These are phyloP conservation scores for Amanita pseudoporphyria DNA, from an alignment of 768 basidiomycete genomes.

Conservation along the genomic window DNA sequence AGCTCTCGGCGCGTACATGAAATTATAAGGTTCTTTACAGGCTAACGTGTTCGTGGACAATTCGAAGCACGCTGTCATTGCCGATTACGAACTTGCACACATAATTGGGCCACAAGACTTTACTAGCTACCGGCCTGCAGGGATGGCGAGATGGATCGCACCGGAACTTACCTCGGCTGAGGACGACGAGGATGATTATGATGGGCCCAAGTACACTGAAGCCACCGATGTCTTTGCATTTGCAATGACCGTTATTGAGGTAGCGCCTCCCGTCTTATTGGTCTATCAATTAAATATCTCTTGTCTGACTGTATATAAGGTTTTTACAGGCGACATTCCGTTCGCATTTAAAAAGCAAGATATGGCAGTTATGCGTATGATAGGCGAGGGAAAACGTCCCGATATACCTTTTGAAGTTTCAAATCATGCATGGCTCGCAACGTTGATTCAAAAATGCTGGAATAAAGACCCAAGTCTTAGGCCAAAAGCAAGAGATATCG, in stretches of 20 bases:
- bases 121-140: conserved; percentile 16
- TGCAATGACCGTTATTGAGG: conserved; percentile 22
- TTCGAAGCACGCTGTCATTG: conserved; percentile 14
- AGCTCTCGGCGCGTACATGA: background rate
- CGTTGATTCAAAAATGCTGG: background rate
- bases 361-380: background rate
- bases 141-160: conserved; percentile 21
- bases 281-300: background rate
- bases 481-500: background rate
- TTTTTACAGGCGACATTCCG: background rate
- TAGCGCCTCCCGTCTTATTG: conserved; percentile 1
- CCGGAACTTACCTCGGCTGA: conserved; percentile 21
- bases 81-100: conserved; percentile 20
- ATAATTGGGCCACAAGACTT: conserved; percentile 15
- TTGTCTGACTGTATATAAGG: background rate
- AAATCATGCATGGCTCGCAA: background rate
- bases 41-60: conserved; percentile 20
- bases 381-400: background rate
- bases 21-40: conserved; percentile 7
- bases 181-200: conserved; percentile 4
- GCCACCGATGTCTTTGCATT: conserved; percentile 19
- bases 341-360: background rate
- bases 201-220: conserved; percentile 6
- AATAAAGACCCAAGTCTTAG: background rate
- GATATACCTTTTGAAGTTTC: background rate